Percentiles rank a stretch among this genome's conserved stretches.
Evolutionary conservation across 2,329 filamentous ascomycete genomes (phyloP).

Genomic region (Stagonosporopsis vannaccii): DNA sequence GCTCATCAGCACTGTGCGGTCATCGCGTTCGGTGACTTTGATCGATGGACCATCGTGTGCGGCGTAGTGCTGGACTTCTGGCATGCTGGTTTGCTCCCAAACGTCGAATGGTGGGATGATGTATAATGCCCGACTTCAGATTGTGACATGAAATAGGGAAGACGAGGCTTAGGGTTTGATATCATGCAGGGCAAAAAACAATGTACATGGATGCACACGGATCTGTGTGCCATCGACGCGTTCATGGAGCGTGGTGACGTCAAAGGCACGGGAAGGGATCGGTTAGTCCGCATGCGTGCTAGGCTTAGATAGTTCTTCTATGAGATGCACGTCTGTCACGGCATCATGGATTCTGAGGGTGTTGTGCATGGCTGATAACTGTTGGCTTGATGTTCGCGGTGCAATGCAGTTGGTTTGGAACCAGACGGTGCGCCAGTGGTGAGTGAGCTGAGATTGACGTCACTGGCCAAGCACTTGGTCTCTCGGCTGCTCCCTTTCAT

Average conservation of each 20-base stretch:
- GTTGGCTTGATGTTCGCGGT: neutral
- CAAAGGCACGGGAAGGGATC: neutral
- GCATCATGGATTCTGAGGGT: neutral
- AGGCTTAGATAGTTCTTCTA: neutral
- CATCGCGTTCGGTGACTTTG: conserved; percentile 46
- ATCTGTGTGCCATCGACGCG: conserved; percentile 2
- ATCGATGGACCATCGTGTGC: conserved; percentile 30
- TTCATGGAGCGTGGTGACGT: conserved; percentile 8
- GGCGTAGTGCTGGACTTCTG: conserved; percentile 7
- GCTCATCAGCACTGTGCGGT: conserved; percentile 50
- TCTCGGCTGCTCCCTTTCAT: neutral
- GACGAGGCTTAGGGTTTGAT: neutral
- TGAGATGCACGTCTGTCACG: neutral
- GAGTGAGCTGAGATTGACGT: neutral
- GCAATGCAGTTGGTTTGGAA: neutral
- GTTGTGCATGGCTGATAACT: neutral
- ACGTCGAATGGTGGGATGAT: neutral
- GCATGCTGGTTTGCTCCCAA: conserved; percentile 1
- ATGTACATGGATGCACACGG: neutral
- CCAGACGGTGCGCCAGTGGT: neutral
- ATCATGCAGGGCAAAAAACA: conserved; percentile 6
- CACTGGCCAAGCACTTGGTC: neutral
- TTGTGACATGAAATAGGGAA: neutral
- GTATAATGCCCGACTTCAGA: neutral
- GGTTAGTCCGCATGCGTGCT: neutral